Evolutionary conservation across 768 basidiomycete species (phyloP), one percentile per base, ranked within the genome.

Genomic region (Inosperma sp.): DNA sequence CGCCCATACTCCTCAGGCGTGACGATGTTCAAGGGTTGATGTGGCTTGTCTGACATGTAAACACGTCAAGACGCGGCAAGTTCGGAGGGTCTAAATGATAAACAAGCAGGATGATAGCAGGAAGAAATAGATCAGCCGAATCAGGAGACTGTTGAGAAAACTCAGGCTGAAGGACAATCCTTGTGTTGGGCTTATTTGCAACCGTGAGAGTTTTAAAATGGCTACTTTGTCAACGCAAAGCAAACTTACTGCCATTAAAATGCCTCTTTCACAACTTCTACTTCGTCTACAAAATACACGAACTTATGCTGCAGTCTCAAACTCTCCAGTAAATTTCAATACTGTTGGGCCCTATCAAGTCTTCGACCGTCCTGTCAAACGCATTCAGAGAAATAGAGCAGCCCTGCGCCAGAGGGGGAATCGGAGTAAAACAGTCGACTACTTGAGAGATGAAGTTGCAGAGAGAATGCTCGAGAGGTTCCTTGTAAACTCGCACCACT

Each of bases 381-480:
- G 69, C 33, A 61, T 80, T 6, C 94, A 98, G 68, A 83, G 79
- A 59, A 84, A 97, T 63, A 71, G 82, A 10, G 85, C 91, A 0
- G 88, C 82, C 4, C 57, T 66, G 45, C 69, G 75, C 51, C 73
- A 83, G 49, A 74, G 70, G 39, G 84, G 86, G 16, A 66, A 68
- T 19, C 72, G 74, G 25, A 93, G 88, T 59, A 75, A 81, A 59
- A 80, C 82, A 0, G 92, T 93, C 5, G 95, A 99, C 73, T 97
- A 97, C 68, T 72, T 99, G 23, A 80, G 91, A 34, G 80, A 91
- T 49, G 95, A 95, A 64, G 83, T 94, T 7, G 93, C 94, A 17
- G 89, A 93, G 55, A 76, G 86, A 52, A 79, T 98, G 79, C 80
- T 92, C 69, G 95, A 98, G 63, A 77, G 95, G 49, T 80, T 99